These are phyloP conservation scores for Elaphomyces granulatus DNA, from an alignment of 495 filamentous ascomycete genomes.

Conservation along the genomic window DNA sequence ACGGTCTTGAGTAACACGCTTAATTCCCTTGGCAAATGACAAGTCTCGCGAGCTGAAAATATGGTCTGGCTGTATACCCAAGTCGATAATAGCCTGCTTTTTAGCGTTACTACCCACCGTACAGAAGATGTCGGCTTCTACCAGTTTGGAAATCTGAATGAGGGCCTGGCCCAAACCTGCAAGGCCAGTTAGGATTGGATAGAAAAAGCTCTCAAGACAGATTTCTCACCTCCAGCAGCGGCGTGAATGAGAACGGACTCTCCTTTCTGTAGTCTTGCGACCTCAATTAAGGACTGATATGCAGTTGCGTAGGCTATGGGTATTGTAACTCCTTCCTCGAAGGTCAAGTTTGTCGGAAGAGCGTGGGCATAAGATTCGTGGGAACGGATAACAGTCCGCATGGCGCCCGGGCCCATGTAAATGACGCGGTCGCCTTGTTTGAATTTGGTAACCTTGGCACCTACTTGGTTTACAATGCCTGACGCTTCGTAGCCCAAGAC, in stretches of 20 bases:
- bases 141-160: constrained; percentile 24
- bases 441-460: constrained; percentile 30
- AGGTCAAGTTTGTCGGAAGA: constrained; percentile 14
- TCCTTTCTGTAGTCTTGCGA: constrained; percentile 15
- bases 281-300: constrained; percentile 17
- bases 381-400: constrained; percentile 13
- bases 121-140: constrained; percentile 24
- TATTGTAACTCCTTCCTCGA: constrained; percentile 15
- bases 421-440: constrained; percentile 41
- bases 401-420: constrained; percentile 26
- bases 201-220: too few relatives aligned
- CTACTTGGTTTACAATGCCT: constrained; percentile 39
- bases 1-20: constrained; percentile 2
- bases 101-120: constrained; percentile 33
- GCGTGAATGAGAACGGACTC: constrained; percentile 37
- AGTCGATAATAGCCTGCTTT: constrained; percentile 16
- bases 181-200: too few relatives aligned
- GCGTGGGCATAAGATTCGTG: constrained; percentile 8
- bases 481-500: constrained; percentile 38
- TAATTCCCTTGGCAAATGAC: constrained; percentile 6
- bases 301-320: constrained; percentile 19
- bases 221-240: constrained; percentile 43
- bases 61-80: constrained; percentile 20
- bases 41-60: constrained; percentile 36
- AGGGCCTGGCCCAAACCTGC: constrained; percentile 32